A percentile compares a stretch with the other conserved stretches of the same genome.
phyloP scores from a whole-genome alignment of 805 yeast genomes.

The Tetrapisispora fleetii region DNA sequence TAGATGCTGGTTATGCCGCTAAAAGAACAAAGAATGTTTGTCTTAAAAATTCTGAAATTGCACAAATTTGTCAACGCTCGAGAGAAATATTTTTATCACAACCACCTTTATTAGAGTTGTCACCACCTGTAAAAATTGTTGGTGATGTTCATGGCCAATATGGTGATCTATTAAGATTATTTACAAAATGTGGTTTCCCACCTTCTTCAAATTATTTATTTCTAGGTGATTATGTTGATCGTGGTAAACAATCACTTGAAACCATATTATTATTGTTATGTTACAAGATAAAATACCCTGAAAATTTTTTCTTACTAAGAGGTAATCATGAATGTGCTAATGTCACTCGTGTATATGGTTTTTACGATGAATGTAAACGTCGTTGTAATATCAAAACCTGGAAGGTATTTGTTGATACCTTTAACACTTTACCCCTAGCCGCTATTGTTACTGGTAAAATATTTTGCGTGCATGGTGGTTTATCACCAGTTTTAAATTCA shows the following conservation, averaged over 20 bases:
- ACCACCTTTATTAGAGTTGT: constrained; percentile 79
- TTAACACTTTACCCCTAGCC: constrained; percentile 90
- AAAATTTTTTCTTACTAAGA: constrained; percentile 81
- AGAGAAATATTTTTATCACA: constrained; percentile 84
- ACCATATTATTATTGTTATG: constrained; percentile 80
- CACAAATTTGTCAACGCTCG: constrained; percentile 75
- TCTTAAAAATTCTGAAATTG: constrained; percentile 81
- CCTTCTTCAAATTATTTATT: constrained; percentile 88
- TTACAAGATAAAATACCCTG: constrained; percentile 94
- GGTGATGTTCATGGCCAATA: constrained; percentile 97
- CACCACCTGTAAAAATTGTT: constrained; percentile 72
- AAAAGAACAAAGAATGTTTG: constrained; percentile 86
- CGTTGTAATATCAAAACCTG: constrained; percentile 86
- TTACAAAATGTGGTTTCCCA: constrained; percentile 95
- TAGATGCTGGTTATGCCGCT: constrained; percentile 95
- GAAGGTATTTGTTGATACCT: constrained; percentile 89
- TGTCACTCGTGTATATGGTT: constrained; percentile 93
- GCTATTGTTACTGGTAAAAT: constrained; percentile 93
- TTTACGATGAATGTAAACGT: constrained; percentile 95
- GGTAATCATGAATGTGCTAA: constrained; percentile 98
- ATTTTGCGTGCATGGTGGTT: constrained; percentile 80
- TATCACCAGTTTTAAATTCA: constrained; percentile 59
- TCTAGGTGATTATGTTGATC: constrained; percentile 93
- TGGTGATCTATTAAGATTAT: constrained; percentile 79
- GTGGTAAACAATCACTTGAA: constrained; percentile 94